These are phyloP conservation scores for Pelargonium citronellum DNA, from an alignment of 441 rosid species.

Conservation along the genomic window DNA sequence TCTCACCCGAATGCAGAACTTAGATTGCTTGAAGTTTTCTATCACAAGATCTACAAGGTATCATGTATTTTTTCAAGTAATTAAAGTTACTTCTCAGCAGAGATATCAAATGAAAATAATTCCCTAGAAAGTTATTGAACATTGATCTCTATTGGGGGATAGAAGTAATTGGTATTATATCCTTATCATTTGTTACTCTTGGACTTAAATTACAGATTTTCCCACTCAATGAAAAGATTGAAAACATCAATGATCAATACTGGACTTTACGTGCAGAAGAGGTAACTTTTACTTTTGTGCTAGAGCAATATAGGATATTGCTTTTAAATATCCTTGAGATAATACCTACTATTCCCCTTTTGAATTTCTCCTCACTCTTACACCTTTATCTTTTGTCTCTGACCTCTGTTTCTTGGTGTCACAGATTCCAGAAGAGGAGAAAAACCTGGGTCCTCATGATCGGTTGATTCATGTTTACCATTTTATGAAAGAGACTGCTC, in stretches of 20 bases:
- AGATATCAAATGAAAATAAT: not conserved
- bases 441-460: conserved; percentile 61
- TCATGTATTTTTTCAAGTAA: conserved; percentile 4
- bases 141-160: not conserved
- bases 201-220: conserved; percentile 46
- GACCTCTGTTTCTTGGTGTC: conserved; percentile 13
- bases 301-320: not conserved
- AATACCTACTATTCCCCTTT: not conserved
- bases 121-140: not conserved
- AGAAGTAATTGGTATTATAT: not conserved
- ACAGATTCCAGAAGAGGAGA: conserved; percentile 76
- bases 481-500: conserved; percentile 56
- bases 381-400: conserved; percentile 7
- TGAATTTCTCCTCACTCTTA: not conserved
- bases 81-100: not conserved
- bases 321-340: not conserved
- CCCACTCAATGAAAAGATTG: conserved; percentile 59
- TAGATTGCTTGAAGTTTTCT: conserved; percentile 61
- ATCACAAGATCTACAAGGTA: conserved; percentile 75
- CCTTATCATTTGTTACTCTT: not conserved
- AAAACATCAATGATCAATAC: conserved; percentile 69
- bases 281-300: conserved; percentile 30
- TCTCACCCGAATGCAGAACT: conserved; percentile 60
- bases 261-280: conserved; percentile 81
- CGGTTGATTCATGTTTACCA: conserved; percentile 66